phyloP scores from a whole-genome alignment of 345 rosid species.

The Sonneratia caseolaris region DNA sequence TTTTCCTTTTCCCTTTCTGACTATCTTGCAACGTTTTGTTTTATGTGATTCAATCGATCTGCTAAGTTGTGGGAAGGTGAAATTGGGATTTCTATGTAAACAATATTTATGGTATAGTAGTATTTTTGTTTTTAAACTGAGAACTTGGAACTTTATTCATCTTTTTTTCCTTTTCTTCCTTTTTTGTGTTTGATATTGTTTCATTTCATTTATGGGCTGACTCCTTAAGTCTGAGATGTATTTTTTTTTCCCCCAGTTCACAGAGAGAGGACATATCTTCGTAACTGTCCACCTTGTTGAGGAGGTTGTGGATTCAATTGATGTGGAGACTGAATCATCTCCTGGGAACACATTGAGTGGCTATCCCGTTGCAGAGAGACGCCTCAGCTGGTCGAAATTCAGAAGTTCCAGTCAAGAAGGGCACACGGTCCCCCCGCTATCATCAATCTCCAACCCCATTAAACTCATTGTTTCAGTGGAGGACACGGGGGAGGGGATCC shows the following conservation, averaged over 20 bases:
- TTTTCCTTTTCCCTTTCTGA: background rate
- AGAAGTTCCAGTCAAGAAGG: constrained; percentile 45
- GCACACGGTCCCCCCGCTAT: constrained; percentile 13
- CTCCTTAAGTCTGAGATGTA: constrained; percentile 1
- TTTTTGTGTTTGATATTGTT: background rate
- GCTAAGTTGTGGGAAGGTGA: background rate
- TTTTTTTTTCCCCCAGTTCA: constrained; percentile 45
- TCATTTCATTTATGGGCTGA: background rate
- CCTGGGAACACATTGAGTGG: constrained; percentile 67
- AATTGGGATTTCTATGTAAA: background rate
- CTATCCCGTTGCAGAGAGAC: constrained; percentile 64
- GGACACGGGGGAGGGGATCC: constrained; percentile 94
- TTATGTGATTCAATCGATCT: background rate
- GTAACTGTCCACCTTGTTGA: constrained; percentile 77
- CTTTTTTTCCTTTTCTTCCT: background rate
- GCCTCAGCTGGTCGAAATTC: constrained; percentile 64
- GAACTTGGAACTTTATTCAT: background rate
- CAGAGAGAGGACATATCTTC: constrained; percentile 82
- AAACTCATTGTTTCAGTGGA: constrained; percentile 81
- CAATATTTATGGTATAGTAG: background rate
- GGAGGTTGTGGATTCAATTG: constrained; percentile 46
- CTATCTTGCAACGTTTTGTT: background rate
- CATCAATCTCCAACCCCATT: constrained; percentile 34
- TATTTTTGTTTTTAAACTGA: background rate
- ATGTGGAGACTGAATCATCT: constrained; percentile 44